These are phyloP conservation scores for Mucor velutinosus DNA, from an alignment of 371 early-diverging fungal genomes.

Conservation along the genomic window DNA sequence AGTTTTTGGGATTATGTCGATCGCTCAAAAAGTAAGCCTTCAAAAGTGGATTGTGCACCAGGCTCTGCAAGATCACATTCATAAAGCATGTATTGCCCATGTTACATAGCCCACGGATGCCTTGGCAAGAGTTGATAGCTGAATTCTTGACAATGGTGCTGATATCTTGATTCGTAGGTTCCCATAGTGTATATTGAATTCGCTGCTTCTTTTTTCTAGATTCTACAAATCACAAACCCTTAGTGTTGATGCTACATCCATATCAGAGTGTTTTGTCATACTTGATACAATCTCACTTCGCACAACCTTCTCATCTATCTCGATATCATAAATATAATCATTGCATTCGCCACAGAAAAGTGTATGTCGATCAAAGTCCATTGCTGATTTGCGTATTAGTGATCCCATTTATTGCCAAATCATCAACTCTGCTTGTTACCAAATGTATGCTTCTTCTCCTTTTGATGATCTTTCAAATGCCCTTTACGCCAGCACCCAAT, in stretches of 20 bases:
- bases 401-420: background rate
- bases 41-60: conserved; percentile 90
- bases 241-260: background rate
- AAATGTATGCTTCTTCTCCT: conserved; percentile 61
- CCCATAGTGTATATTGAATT: conserved; percentile 31
- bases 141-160: conserved; percentile 51
- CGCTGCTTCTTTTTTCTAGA: conserved; percentile 32
- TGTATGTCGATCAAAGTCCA: conserved; percentile 37
- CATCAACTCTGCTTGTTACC: conserved; percentile 43
- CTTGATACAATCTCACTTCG: conserved; percentile 56
- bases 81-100: conserved; percentile 96
- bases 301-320: conserved; percentile 63
- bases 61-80: conserved; percentile 90
- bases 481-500: conserved; percentile 69
- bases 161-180: conserved; percentile 54
- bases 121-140: conserved; percentile 57
- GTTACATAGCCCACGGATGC: conserved; percentile 89
- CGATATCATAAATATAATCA: conserved; percentile 87
- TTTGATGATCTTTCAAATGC: conserved; percentile 68
- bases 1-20: conserved; percentile 72
- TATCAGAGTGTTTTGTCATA: background rate
- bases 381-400: conserved; percentile 15
- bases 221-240: conserved; percentile 5
- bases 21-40: conserved; percentile 88
- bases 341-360: conserved; percentile 71